Evolutionary conservation across 2,329 filamentous ascomycete genomes (phyloP).

Genomic region (Pseudogymnoascus sp.): DNA sequence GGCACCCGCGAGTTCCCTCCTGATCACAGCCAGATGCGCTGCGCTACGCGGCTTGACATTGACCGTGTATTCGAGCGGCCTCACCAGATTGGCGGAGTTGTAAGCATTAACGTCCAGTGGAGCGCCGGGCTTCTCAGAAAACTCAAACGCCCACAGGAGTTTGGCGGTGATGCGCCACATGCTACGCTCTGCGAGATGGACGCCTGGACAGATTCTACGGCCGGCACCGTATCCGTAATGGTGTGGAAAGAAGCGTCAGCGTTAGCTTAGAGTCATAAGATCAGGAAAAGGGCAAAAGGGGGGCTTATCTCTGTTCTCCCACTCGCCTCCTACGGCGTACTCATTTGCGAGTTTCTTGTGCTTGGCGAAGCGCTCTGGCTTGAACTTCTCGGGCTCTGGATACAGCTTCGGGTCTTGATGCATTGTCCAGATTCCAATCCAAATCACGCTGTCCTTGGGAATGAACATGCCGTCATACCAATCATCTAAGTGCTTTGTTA

Average conservation of each 20-base stretch:
- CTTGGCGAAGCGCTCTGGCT: slow-evolving; percentile 4
- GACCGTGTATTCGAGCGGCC: slow-evolving; percentile 10
- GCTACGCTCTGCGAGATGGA: slow-evolving; percentile 28
- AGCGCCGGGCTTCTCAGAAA: slow-evolving; percentile 3
- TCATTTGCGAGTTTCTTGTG: background rate
- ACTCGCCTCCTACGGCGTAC: background rate
- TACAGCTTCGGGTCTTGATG: background rate
- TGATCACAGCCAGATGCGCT: too few relatives aligned
- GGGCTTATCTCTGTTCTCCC: slow-evolving; percentile 16
- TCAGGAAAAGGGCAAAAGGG: too few relatives aligned
- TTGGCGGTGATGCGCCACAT: slow-evolving; percentile 25
- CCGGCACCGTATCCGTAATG: slow-evolving; percentile 28
- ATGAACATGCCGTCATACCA: slow-evolving; percentile 29
- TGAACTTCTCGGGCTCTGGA: slow-evolving; percentile 2
- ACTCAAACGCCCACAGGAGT: slow-evolving; percentile 28
- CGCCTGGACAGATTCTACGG: slow-evolving; percentile 29
- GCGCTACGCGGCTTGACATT: slow-evolving; percentile 10
- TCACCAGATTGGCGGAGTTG: background rate
- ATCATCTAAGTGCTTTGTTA: slow-evolving; percentile 14
- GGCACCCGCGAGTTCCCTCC: too few relatives aligned
- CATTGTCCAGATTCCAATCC: slow-evolving; percentile 1
- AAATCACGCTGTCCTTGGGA: slow-evolving; percentile 26
- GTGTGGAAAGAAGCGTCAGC: slow-evolving; percentile 16
- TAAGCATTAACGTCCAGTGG: slow-evolving; percentile 7
- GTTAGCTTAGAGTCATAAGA: too few relatives aligned